Base-by-base conservation (phyloP, 129 eudicot genomes). In the Flaveria brownii region DNA sequence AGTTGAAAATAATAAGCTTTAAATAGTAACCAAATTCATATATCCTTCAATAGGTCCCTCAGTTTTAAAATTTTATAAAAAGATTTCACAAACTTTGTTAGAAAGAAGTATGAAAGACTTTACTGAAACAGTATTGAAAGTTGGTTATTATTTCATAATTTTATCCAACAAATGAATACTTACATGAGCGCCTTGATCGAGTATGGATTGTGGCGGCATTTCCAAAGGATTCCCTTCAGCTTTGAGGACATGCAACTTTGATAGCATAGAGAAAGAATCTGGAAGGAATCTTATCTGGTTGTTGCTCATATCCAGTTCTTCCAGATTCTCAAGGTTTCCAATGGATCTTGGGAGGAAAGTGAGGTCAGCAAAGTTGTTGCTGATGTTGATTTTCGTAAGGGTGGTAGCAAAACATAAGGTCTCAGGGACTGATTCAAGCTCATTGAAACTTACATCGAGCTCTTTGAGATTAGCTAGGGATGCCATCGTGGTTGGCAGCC, bases 311-410 rank as follows among this genome's bases (percentile, higher is more conserved):
- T 86, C 83, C 84, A 93, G 78, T 79, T 77, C 98, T 76, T 93
- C 98, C 46, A 93, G 84, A 86, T 81, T 86, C 72, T 90, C 98
- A 50, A 93, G 98, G 74, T 93, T 93, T 45, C 98, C 98, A 55
- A 93, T 88, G 62, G 98, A 93, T 88, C 98, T 85, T 18, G 98
- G 98, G 47, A 93, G 82, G 39, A 73, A 82, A 54, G 82, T 81
- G 30, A 93, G 78, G 62, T 93, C 98, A 1, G 97, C 98, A 77
- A 93, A 93, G 79, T 93, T 93, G 83, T 88, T 90, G 87, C 96
- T 85, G 57, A 93, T 45, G 68, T 93, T 83, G 86, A 93, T 73
- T 87, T 90, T 93, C 26, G 84, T 84, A 30, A 93, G 92, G 10
- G 88, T 75, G 51, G 95, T 88, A 8, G 96, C 98, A 80, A 93